These are phyloP conservation scores for Fagus sylvatica DNA, from an alignment of 306 rosid species.

Conservation along the genomic window DNA sequence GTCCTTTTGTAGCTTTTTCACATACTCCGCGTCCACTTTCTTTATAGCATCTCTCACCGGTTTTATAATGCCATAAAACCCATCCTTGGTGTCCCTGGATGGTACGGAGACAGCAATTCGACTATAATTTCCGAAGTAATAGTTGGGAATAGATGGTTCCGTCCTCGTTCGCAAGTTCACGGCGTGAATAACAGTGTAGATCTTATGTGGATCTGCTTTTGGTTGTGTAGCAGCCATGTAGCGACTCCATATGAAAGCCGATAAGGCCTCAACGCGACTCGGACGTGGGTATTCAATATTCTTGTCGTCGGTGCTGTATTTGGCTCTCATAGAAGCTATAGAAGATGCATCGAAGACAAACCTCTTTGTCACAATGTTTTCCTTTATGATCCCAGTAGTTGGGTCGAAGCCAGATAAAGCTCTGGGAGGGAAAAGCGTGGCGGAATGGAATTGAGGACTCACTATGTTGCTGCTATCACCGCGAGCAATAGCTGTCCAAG, in stretches of 20 bases:
- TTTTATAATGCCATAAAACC: background rate
- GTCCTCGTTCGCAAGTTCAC: constrained; percentile 15
- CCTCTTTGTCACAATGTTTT: constrained; percentile 13
- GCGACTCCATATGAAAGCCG: constrained; percentile 17
- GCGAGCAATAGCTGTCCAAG: constrained; percentile 27
- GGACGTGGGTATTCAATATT: background rate
- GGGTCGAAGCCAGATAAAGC: constrained; percentile 1
- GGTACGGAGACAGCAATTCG: background rate
- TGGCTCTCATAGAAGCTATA: constrained; percentile 9
- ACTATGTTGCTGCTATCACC: background rate
- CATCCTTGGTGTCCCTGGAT: background rate
- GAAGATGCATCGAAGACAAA: constrained; percentile 18
- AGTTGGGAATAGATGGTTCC: background rate
- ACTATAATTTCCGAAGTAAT: constrained; percentile 1
- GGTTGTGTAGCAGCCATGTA: background rate
- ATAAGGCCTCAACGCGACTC: background rate
- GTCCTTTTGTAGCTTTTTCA: background rate
- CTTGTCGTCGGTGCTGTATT: background rate
- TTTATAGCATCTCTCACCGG: background rate
- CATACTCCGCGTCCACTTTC: background rate
- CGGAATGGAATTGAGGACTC: constrained; percentile 9
- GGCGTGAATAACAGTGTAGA: background rate
- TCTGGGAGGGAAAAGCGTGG: constrained; percentile 17
- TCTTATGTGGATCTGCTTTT: background rate
- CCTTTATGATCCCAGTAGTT: constrained; percentile 8